Percentiles rank a stretch among this genome's conserved stretches.
Conservation (phyloP, 2,329 filamentous ascomycete species). For the Ophiosphaerella narmari region DNA sequence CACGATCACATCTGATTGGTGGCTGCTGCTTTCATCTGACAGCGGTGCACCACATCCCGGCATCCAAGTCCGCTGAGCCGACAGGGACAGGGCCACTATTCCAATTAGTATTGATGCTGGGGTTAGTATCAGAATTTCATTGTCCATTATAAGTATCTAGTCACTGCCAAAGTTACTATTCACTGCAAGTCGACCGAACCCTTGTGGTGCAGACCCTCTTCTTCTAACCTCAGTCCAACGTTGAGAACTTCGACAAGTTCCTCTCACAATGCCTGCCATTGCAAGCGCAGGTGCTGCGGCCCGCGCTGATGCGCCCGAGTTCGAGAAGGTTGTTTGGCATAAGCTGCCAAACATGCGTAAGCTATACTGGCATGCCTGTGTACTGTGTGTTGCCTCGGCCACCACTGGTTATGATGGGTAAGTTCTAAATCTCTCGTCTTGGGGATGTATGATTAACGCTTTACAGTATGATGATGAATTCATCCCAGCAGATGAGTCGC, state of each 20-base stretch:
- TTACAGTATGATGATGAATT: constrained; percentile 51
- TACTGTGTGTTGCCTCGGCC: constrained; percentile 60
- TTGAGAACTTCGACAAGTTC: constrained; percentile 1
- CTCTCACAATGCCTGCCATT: constrained; percentile 10
- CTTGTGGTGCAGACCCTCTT: constrained; percentile 13
- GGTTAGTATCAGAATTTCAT: constrained; percentile 4
- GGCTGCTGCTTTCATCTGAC: constrained; percentile 13
- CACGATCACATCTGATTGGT: constrained; percentile 22
- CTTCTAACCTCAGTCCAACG: constrained; percentile 1
- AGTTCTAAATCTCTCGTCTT: constrained; percentile 9
- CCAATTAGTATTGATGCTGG: constrained; percentile 5
- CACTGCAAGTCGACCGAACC: constrained; percentile 18
- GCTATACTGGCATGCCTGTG: constrained; percentile 58
- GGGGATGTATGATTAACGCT: constrained; percentile 2
- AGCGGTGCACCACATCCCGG: constrained; percentile 16
- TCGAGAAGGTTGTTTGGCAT: constrained; percentile 58
- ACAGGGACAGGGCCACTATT: constrained; percentile 6
- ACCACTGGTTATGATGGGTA: constrained; percentile 63
- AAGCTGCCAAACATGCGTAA: constrained; percentile 60
- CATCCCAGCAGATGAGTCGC: constrained; percentile 47
- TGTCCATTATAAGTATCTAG: constrained; percentile 24
- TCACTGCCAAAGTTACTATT: constrained; percentile 9
- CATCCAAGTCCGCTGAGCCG: constrained; percentile 20
- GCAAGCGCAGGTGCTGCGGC: constrained; percentile 16
- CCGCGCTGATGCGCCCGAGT: constrained; percentile 54